Percentiles rank a stretch among this genome's conserved stretches.
Conservation (phyloP, 495 filamentous ascomycete species). For the Penicillium canescens region DNA sequence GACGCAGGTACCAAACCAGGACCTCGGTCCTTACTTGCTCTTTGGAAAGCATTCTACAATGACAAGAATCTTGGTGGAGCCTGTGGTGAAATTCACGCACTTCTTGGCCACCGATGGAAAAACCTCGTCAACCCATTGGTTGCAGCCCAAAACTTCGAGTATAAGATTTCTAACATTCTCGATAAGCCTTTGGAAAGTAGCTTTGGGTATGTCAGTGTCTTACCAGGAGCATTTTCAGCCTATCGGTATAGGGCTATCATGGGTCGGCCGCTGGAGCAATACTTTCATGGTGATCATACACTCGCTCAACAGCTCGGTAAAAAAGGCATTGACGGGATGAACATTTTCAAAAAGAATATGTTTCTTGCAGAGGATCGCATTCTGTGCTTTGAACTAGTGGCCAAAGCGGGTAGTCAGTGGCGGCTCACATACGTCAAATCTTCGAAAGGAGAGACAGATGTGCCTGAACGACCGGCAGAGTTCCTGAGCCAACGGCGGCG, state of each 20-base stretch:
- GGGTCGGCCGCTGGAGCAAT: constrained; percentile 94
- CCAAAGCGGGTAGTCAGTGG: constrained; percentile 97
- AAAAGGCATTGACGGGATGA: constrained; percentile 99
- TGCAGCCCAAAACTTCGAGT: constrained; percentile 96
- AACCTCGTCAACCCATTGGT: constrained; percentile 93
- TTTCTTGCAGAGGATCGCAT: constrained; percentile 99
- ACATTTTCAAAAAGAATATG: constrained; percentile 99
- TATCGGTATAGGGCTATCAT: constrained; percentile 97
- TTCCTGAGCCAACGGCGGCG: constrained; percentile 93
- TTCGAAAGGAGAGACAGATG: constrained; percentile 96
- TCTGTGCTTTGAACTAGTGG: constrained; percentile 96
- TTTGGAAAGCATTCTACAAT: constrained; percentile 99
- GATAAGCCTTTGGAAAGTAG: constrained; percentile 96
- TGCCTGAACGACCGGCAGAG: constrained; percentile 78
- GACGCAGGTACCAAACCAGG: constrained; percentile 96
- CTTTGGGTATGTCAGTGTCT: constrained; percentile 93
- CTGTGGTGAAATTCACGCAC: constrained; percentile 97
- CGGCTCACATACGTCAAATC: constrained; percentile 96
- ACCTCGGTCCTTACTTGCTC: constrained; percentile 78
- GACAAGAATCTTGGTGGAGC: constrained; percentile 96
- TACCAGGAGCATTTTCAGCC: constrained; percentile 96
- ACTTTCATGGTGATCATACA: constrained; percentile 98
- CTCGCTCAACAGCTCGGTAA: constrained; percentile 88
- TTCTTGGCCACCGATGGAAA: constrained; percentile 85
- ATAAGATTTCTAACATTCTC: constrained; percentile 97